Base-by-base conservation (phyloP, 805 yeast genomes). In the Grigorovia jiainica region DNA sequence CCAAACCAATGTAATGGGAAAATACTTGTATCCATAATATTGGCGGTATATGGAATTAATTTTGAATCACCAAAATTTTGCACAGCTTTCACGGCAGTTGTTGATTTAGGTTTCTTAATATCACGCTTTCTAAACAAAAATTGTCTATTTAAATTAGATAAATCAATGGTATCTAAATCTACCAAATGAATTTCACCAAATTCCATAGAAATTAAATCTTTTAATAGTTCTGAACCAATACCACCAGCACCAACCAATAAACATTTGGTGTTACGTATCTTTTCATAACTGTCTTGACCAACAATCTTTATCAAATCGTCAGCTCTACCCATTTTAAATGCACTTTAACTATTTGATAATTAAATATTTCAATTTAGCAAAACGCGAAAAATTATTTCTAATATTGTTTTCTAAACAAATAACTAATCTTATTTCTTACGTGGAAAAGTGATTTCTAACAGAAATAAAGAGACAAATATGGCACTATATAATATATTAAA, bases 241-340 rank as follows among this genome's bases (percentile, higher is more conserved):
- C 97, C 97, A 24, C 97, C 97, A 1, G 97, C 95, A 4, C 97
- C 97, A 2, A 89, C 94, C 63, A 89, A 66, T 23, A 89, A 65
- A 11, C 87, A 85, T 47, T 76, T 80, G 6, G 83, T 47, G 42
- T 58, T 17, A 15, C 60, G 57, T 7, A 62, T 40, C 25, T 52
- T 55, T 6, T 45, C 45, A 35, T 47, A 53, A 34, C 47, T 55
- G 21, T 58, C 53, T 19, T 44, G 27, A 6, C 65, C 65, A 7
- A 60, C 38, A 25, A 58, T 53, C 29, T 47, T 53, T 4, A 49
- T 43, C n/a, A 55, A 38, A 39, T 50, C 50, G 5, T 50, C 38
- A 23, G 52, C 52, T 29, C 60, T 50, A 2, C 43, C 43, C 61
- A 54, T 55, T 2, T 18, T 40, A 6, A 15, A 16, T 30, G 3